Base-by-base conservation (phyloP, 805 yeast genomes). In the Yarrowia hollandica region DNA sequence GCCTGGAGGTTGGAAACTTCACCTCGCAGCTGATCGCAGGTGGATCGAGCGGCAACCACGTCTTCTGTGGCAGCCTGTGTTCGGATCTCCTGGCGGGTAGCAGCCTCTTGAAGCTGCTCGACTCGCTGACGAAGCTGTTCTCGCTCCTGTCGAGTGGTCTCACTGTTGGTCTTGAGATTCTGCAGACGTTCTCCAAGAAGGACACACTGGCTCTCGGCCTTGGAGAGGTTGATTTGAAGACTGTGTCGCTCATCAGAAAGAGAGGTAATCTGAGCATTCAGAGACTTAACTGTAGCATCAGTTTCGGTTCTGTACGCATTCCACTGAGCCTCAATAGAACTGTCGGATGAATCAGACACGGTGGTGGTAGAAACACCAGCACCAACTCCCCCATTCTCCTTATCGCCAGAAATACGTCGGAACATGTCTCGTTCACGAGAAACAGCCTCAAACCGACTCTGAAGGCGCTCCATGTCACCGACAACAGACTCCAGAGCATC, bases 361-460 rank as follows among this genome's bases (percentile, higher is more conserved):
- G 59, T 30, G 65, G 67, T 18, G 46, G 50, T 7, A 63, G 16
- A 15, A 66, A 48, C 46, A 54, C 61, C 34, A 62, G 64, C 6
- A 34, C 33, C 31, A 9, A 28, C 34, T 39, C 54, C 22, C 38
- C 44, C 54, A 26, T 26, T 59, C 28, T 39, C 50, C 39, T 44
- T 55, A 15, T 52, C 60, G 14, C 63, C 57, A 11, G 66, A 59
- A 63, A 68, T 68, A 58, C 65, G 65, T 65, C 83, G 77, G 65
- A 84, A 78, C 73, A 83, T 81, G 64, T 90, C 95, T 59, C 90
- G 79, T 69, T 88, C 95, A 62, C 82, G 79, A 4, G 78, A 72
- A 1, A 82, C 76, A 1, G 85, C 78, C 10, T 76, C 79, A 39
- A 84, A 69, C 67, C 81, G 82, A 1, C 77, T 67, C 62, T 80